Evolutionary conservation across 2,329 filamentous ascomycete genomes (phyloP).

Genomic region (Ceratocystis lukuohia): DNA sequence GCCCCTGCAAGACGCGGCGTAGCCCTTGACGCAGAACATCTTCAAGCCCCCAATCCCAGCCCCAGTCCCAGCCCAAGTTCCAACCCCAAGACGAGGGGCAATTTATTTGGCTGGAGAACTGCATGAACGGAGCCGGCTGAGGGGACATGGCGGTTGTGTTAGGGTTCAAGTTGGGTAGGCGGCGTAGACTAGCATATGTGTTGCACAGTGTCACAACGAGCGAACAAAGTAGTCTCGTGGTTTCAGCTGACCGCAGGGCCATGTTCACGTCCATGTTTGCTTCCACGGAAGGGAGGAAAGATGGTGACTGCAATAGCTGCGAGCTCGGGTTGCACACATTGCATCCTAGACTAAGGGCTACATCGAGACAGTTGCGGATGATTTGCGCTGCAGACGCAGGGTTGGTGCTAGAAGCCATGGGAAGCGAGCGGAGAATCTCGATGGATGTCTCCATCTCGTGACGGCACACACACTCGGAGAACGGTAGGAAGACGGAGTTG

Average conservation of each 20-base stretch:
- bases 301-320: background rate
- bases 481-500: background rate
- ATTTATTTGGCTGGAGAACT: background rate
- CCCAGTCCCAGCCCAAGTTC: background rate
- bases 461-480: constrained; percentile 34
- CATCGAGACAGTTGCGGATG: background rate
- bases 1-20: background rate
- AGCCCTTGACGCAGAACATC: background rate
- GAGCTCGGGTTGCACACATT: background rate
- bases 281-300: background rate
- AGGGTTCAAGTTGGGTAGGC: background rate
- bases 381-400: background rate
- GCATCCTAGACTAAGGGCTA: background rate
- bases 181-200: background rate
- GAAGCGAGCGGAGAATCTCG: constrained; percentile 31
- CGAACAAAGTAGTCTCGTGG: background rate
- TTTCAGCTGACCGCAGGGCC: background rate
- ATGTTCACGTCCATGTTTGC: background rate
- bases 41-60: background rate
- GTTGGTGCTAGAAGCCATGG: background rate
- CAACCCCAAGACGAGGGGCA: background rate
- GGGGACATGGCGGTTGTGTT: background rate
- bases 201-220: background rate
- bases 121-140: background rate
- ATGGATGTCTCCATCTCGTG: constrained; percentile 38